These are phyloP conservation scores for Cucumis cinereus DNA, from an alignment of 306 rosid genomes.

Conservation along the genomic window DNA sequence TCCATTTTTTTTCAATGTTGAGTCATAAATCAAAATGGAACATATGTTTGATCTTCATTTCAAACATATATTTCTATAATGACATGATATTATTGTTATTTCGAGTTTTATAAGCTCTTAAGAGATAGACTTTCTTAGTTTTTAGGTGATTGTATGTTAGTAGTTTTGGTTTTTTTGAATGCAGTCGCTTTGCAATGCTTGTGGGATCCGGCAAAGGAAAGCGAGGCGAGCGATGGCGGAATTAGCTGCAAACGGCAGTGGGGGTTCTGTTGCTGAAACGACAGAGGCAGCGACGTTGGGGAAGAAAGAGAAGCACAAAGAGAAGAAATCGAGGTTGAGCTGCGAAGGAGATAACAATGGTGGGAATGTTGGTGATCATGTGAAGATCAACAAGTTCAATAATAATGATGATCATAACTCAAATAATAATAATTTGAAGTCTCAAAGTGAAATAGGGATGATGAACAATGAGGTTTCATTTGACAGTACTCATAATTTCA, in stretches of 20 bases:
- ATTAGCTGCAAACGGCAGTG: constrained; percentile 21
- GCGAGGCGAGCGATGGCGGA: constrained; percentile 68
- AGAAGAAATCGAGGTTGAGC: constrained; percentile 26
- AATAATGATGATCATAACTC: constrained; percentile 2
- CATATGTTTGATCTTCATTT: no score
- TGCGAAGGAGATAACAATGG: constrained; percentile 6
- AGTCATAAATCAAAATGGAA: no score
- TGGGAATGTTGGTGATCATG: not conserved
- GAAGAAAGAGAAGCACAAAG: constrained; percentile 23
- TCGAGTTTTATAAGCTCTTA: not conserved
- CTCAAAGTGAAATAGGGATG: not conserved
- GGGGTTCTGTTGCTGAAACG: constrained; percentile 1
- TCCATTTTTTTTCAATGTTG: no score
- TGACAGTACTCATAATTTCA: constrained; percentile 10
- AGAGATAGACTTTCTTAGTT: no score
- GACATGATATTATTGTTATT: not conserved
- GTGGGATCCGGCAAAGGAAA: constrained; percentile 83
- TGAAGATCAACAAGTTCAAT: constrained; percentile 27
- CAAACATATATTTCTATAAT: not conserved
- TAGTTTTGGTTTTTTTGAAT: not conserved
- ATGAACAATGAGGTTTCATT: constrained; percentile 12
- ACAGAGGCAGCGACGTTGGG: not conserved
- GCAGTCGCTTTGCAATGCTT: constrained; percentile 96
- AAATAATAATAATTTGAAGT: not conserved
- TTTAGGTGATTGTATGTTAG: not conserved